Evolutionary conservation across 371 early-diverging fungal species (phyloP), one percentile per base, ranked within the genome.

Genomic region (Haplosporangium sp.): DNA sequence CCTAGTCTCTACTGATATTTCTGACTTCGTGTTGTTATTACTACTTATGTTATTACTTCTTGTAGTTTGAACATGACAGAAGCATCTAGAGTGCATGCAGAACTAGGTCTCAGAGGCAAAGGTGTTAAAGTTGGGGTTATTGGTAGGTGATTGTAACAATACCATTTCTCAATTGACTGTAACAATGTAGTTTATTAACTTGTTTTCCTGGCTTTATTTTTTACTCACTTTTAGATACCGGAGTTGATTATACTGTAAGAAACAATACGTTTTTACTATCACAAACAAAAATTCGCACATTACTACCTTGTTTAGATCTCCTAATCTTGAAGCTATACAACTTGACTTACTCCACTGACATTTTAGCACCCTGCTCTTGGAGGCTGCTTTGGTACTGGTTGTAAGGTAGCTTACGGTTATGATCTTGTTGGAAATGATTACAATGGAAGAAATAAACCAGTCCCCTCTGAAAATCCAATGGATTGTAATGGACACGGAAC

Each of bases 341-440:
- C 42, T 42, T 7, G 10, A 42, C 10, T 42, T 42, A 42, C 10
- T 42, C 42, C 10, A 42, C 42, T 42, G 27, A 27, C 27, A 45
- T 88, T 69, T 42, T 86, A 85, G 52, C 94, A 94, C 65, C 92
- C 93, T 27, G 93, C 92, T 27, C 82, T 94, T 27, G 93, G 93
- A 37, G 91, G 85, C 5, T 74, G 81, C 58, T 85, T 81, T 63
- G 87, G 88, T n/a, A 72, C 74, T 2, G 88, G 85, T 1, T 91
- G 92, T 45, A 84, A 72, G 20, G 83, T 87, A 34, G 83, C 71
- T 0, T 75, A 53, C 59, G 88, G 88, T 2, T 72, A 83, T 69
- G 90, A 92, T 61, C 89, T 92, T 83, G 89, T 89, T 1, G 89
- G 90, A 42, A 82, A 90, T 38, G 63, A 65, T 11, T 87, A 69